These are phyloP conservation scores for Gastrolobium bilobum DNA, from an alignment of 306 rosid species.

Conservation along the genomic window DNA sequence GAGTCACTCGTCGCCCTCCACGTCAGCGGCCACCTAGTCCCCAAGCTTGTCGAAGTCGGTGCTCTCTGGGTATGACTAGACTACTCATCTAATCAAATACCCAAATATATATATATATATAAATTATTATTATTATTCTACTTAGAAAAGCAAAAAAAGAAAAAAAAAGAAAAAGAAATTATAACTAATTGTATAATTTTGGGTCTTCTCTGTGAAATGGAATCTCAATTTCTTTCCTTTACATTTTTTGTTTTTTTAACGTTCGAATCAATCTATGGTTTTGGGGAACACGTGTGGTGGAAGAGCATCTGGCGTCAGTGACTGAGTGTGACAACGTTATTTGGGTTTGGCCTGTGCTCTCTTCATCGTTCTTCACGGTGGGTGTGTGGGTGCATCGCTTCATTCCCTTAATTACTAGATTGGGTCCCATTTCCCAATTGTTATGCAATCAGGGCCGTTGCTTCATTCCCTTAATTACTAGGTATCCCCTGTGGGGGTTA, in stretches of 20 bases:
- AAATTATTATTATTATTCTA: background rate
- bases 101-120: slow-evolving; percentile 8
- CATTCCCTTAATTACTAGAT: background rate
- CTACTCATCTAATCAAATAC: background rate
- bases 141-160: background rate
- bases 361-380: slow-evolving; percentile 37
- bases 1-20: slow-evolving; percentile 98
- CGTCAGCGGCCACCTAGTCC: slow-evolving; percentile 89
- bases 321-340: slow-evolving; percentile 34
- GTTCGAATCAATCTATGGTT: background rate
- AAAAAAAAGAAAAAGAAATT: background rate
- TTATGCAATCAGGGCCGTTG: slow-evolving; percentile 45
- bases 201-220: slow-evolving; percentile 14
- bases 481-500: slow-evolving; percentile 45
- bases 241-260: no score
- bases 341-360: background rate
- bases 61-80: slow-evolving; percentile 75
- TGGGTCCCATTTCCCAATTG: slow-evolving; percentile 53
- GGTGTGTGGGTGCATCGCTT: slow-evolving; percentile 1
- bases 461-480: no score
- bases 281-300: slow-evolving; percentile 58
- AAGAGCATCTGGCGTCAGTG: slow-evolving; percentile 44
- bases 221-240: slow-evolving; percentile 1
- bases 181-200: slow-evolving; percentile 56
- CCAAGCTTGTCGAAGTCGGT: slow-evolving; percentile 90